Conservation (phyloP, 106 monocot species). For the Triglochin maritima region DNA sequence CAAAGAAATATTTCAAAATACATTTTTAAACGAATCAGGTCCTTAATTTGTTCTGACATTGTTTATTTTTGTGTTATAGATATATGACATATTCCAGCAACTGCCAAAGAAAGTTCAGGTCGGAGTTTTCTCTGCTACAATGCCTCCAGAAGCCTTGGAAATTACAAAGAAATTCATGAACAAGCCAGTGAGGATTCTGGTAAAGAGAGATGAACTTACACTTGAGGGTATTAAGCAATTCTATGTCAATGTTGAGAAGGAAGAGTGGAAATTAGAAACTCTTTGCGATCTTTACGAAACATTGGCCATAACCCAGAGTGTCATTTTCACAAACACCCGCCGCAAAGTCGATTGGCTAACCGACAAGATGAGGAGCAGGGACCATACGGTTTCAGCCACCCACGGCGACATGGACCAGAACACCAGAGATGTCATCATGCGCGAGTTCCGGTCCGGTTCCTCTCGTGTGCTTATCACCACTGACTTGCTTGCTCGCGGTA, state of each 20-base stretch:
- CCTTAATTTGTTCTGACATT: too few relatives aligned
- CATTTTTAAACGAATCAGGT: too few relatives aligned
- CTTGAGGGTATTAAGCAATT: constrained; percentile 52
- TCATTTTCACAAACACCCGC: constrained; percentile 10
- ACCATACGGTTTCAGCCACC: constrained; percentile 10
- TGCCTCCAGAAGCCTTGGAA: constrained; percentile 7
- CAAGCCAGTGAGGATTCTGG: constrained; percentile 21
- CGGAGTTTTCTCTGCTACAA: constrained; percentile 8
- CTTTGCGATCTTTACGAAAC: constrained; percentile 28
- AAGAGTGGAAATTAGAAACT: constrained; percentile 42
- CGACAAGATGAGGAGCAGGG: constrained; percentile 12
- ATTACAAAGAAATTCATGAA: constrained; percentile 8
- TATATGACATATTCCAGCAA: constrained; percentile 9
- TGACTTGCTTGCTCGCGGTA: constrained; percentile 11
- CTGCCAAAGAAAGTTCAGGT: constrained; percentile 5
- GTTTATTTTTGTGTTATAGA: constrained; percentile 1
- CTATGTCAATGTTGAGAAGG: constrained; percentile 46
- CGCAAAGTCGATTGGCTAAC: constrained; percentile 14
- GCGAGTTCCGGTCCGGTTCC: constrained; percentile 12
- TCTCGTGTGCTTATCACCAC: constrained; percentile 15
- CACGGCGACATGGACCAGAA: constrained; percentile 23
- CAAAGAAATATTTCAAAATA: too few relatives aligned
- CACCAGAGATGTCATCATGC: constrained; percentile 12
- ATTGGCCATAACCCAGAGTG: constrained; percentile 13
- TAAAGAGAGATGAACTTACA: constrained; percentile 49